Percentiles rank a stretch among this genome's conserved stretches.
These are phyloP conservation scores for Begonia loranthoides DNA, from an alignment of 306 rosid genomes.

Conservation along the genomic window DNA sequence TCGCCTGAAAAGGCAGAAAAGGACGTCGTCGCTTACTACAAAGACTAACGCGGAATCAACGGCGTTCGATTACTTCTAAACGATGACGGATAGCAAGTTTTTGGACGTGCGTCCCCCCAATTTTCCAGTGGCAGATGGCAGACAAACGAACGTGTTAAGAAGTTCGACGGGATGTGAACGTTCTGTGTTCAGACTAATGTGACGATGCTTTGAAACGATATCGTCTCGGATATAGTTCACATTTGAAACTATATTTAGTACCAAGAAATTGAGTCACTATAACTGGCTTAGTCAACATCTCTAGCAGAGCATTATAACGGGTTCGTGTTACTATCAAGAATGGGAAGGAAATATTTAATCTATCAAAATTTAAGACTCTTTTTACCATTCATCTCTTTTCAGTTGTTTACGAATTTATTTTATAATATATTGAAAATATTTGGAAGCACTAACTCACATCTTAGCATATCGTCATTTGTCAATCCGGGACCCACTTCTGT, in stretches of 20 bases:
- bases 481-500: no score
- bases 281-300: no score
- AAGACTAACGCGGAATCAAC: slow-evolving; percentile 17
- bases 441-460: no score
- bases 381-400: no score
- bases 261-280: background rate
- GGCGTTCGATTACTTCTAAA: slow-evolving; percentile 29
- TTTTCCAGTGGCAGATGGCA: slow-evolving; percentile 15
- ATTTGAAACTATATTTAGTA: background rate
- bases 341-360: no score
- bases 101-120: slow-evolving; percentile 24
- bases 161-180: background rate
- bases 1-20: slow-evolving; percentile 20
- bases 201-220: background rate
- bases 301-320: no score
- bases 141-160: background rate
- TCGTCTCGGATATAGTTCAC: background rate
- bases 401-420: no score
- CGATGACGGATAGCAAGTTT: slow-evolving; percentile 22
- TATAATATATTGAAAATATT: no score
- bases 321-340: no score
- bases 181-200: no score
- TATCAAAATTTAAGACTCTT: no score
- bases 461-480: no score
- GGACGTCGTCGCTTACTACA: slow-evolving; percentile 24